phyloP scores from a whole-genome alignment of 2,329 filamentous ascomycete species.

The Amauroascus verrucosus region DNA sequence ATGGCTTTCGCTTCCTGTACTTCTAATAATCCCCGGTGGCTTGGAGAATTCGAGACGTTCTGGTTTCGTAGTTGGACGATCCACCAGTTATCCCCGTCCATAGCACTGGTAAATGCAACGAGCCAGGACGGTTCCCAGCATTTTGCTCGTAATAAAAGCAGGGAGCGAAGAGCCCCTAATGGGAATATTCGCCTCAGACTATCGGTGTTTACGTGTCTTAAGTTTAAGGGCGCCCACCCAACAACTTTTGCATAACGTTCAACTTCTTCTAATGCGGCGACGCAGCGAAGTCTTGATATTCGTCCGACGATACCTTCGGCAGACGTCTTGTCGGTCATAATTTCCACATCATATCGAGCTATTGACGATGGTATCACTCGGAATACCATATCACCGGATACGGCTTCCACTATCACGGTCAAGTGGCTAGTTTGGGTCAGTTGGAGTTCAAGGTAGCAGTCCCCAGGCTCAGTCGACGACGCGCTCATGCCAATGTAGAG shows the following conservation, averaged over 20 bases:
- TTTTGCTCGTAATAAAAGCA: slow-evolving; percentile 59
- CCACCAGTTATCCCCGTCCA: slow-evolving; percentile 71
- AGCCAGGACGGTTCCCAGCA: slow-evolving; percentile 67
- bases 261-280: slow-evolving; percentile 33
- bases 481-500: slow-evolving; percentile 50
- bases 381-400: slow-evolving; percentile 65
- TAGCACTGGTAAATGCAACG: slow-evolving; percentile 58
- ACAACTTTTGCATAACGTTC: slow-evolving; percentile 28
- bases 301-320: slow-evolving; percentile 33
- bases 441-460: slow-evolving; percentile 59
- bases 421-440: slow-evolving; percentile 54
- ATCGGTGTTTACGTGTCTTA: slow-evolving; percentile 30
- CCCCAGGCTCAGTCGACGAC: slow-evolving; percentile 52
- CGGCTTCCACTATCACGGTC: slow-evolving; percentile 60
- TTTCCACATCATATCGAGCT: slow-evolving; percentile 50
- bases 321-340: slow-evolving; percentile 48
- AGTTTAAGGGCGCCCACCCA: slow-evolving; percentile 29
- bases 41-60: neutral
- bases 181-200: slow-evolving; percentile 51
- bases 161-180: slow-evolving; percentile 51
- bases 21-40: slow-evolving; percentile 12
- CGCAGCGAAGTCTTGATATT: slow-evolving; percentile 31
- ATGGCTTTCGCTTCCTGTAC: slow-evolving; percentile 25
- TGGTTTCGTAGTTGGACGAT: slow-evolving; percentile 39
- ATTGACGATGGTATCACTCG: slow-evolving; percentile 52